Base-by-base conservation (phyloP, 2,329 filamentous ascomycete genomes). In the Colletotrichum lupini region DNA sequence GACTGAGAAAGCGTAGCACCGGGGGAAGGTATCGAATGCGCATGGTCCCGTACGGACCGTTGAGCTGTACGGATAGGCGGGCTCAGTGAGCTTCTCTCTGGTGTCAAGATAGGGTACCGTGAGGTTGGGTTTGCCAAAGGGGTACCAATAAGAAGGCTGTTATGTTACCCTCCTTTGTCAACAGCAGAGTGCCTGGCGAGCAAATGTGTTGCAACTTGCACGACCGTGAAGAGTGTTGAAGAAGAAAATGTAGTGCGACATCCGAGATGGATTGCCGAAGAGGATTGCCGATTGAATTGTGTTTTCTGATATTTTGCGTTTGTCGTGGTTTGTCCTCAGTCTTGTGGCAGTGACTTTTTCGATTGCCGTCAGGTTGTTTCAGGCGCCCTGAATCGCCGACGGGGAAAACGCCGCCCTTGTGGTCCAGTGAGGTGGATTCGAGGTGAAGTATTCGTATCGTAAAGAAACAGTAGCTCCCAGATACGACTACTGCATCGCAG, bases 301-400 rank as follows among this genome's bases (percentile, higher is more conserved):
- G 24, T 35, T 30, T 64, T 57, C 49, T 35, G 52, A 8, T 46
- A 19, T 58, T 65, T 65, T 52, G 11, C 49, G 32, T 65, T 56
- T 42, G 22, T n/a, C 22, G 49, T 22, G 42, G 28, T 53, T 63
- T 19, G 7, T 8, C 37, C 4, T 55, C 30, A 28, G 16, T 16
- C 12, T 8, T 53, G 28, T 58, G 30, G 58, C 37, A 42, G 37
- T 42, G 14, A 19, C 58, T 56, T 60, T 70, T 56, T 56, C 60
- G 60, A 52, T 73, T 73, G 60, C 55, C 66, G 59, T 56, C 55
- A 37, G 35, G 59, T 49, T 59, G 66, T 69, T 73, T 73, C 67
- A 69, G 67, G 49, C 55, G 28, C 57, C 24, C 35, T 49, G 59
- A 59, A 57, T 73, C 55, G 60, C 67, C 55, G 66, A 22, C 67